Percentiles rank a stretch among this genome's conserved stretches.
Conservation (phyloP, 179 eudicot species). For the Carnegiea gigantea region DNA sequence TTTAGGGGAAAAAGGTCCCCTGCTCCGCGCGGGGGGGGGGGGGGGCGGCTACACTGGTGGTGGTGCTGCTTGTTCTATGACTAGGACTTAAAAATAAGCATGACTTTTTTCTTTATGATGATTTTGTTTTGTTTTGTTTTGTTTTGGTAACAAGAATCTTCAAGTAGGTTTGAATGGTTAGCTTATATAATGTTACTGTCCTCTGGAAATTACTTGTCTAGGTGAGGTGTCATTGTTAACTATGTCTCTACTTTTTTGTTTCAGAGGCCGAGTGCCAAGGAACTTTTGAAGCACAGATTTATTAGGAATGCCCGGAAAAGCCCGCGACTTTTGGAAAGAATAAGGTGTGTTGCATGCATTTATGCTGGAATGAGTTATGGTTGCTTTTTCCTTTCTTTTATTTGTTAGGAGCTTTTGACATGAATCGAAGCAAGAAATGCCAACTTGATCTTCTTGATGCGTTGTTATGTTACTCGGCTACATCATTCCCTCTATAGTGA, state of each 20-base stretch:
- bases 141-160: neutral
- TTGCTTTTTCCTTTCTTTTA: neutral
- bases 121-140: neutral
- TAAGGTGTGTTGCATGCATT: constrained; percentile 48
- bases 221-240: constrained; percentile 11
- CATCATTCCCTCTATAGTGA: neutral
- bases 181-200: neutral
- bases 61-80: neutral
- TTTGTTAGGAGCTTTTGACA: neutral
- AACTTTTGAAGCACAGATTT: constrained; percentile 82
- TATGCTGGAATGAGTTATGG: neutral
- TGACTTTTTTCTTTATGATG: neutral
- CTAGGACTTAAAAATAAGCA: neutral
- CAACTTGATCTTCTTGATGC: neutral
- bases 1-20: neutral
- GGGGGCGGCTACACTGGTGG: neutral
- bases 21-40: no score
- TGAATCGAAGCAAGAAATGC: neutral
- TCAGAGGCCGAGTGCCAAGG: constrained; percentile 96
- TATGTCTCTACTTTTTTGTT: constrained; percentile 24
- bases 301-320: constrained; percentile 82
- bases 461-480: neutral
- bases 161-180: neutral
- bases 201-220: neutral
- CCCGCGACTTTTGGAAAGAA: constrained; percentile 87